Percentiles rank a stretch among this genome's conserved stretches.
Evolutionary conservation across 1,139 yeast genomes (phyloP).

Genomic region (Yamadazyma mexicana): DNA sequence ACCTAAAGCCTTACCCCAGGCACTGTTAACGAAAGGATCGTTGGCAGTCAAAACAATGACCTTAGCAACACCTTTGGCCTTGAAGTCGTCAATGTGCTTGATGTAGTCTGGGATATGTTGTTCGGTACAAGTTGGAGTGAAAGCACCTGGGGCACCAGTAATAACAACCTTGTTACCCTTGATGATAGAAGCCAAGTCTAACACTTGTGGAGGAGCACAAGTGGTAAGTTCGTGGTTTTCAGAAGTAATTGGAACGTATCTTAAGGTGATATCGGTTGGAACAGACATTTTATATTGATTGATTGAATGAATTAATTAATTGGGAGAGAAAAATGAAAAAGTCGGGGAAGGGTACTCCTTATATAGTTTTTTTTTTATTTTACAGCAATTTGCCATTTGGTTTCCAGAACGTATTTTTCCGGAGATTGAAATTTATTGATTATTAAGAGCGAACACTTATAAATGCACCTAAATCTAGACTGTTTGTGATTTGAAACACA

Average conservation of each 20-base stretch:
- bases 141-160: constrained; percentile 89
- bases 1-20: constrained; percentile 79
- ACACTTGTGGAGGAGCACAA: constrained; percentile 54
- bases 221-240: constrained; percentile 45
- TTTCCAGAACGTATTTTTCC: too few relatives aligned
- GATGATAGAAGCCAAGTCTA: constrained; percentile 49
- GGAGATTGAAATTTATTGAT: too few relatives aligned
- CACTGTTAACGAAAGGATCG: constrained; percentile 77
- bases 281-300: constrained; percentile 19
- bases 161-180: constrained; percentile 60
- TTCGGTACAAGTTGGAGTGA: constrained; percentile 86
- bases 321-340: not conserved
- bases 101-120: constrained; percentile 79
- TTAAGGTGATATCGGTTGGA: constrained; percentile 55
- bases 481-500: too few relatives aligned
- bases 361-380: not conserved
- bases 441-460: too few relatives aligned
- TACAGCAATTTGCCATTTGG: not conserved
- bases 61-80: constrained; percentile 69
- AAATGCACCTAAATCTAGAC: too few relatives aligned
- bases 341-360: not conserved
- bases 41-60: constrained; percentile 75
- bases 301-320: not conserved
- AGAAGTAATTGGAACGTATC: constrained; percentile 56
- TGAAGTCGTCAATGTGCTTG: constrained; percentile 48